Percentiles rank a stretch among this genome's conserved stretches.
These are phyloP conservation scores for Neopestalotiopsis sp. DNA, from an alignment of 2,329 filamentous ascomycete genomes.

Conservation along the genomic window DNA sequence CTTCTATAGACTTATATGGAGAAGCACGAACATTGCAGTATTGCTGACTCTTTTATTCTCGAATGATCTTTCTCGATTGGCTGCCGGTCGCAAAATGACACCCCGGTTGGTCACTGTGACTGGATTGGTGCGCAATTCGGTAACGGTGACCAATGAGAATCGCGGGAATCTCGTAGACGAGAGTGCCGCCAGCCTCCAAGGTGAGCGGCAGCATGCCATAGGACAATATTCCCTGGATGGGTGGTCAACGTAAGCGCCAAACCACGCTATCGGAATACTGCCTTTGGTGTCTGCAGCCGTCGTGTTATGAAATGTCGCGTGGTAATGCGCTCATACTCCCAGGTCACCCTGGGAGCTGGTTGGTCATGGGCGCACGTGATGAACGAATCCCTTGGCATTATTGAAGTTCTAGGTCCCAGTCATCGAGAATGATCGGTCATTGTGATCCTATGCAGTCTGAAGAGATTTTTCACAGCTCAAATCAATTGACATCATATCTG, in stretches of 20 bases:
- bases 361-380: no score
- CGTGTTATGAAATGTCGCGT: not conserved
- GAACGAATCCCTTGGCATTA: no score
- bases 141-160: not conserved
- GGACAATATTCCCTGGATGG: not conserved
- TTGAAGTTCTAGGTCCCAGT: no score
- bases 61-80: not conserved
- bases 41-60: not conserved
- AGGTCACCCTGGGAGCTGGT: no score
- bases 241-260: not conserved
- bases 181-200: not conserved
- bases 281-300: not conserved
- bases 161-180: not conserved
- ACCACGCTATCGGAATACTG: not conserved
- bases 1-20: not conserved
- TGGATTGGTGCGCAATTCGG: not conserved
- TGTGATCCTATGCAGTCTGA: no score
- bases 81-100: not conserved
- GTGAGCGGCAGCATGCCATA: not conserved
- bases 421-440: no score
- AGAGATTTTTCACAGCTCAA: no score
- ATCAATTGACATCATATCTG: no score
- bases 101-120: not conserved
- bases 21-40: not conserved
- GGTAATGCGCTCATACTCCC: not conserved